These are phyloP conservation scores for Dysphania ambrosioides DNA, from an alignment of 148 eudicot species.

Conservation along the genomic window DNA sequence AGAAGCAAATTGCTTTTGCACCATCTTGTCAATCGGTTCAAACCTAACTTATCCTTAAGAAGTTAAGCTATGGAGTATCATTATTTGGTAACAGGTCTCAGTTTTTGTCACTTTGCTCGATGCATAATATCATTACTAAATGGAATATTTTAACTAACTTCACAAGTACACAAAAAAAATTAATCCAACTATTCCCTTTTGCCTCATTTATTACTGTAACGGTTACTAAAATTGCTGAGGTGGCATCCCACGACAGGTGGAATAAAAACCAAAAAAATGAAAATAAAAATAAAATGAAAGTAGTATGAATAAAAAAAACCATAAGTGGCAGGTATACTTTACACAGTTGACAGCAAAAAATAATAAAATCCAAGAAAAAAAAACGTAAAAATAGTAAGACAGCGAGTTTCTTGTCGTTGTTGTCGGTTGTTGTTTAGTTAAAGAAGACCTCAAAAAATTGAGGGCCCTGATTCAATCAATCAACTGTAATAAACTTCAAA, in stretches of 20 bases:
- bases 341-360: constrained; percentile 25
- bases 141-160: constrained; percentile 12
- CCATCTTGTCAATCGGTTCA: not conserved
- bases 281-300: not conserved
- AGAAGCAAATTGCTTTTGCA: not conserved
- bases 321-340: constrained; percentile 16
- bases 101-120: not conserved
- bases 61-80: not conserved
- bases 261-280: not conserved
- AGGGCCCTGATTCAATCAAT: constrained; percentile 4
- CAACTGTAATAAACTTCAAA: not conserved
- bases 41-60: not conserved
- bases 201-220: constrained; percentile 8
- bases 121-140: constrained; percentile 3
- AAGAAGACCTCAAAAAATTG: not conserved
- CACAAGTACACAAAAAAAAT: not conserved
- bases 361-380: not conserved
- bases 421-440: constrained; percentile 30
- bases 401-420: constrained; percentile 21
- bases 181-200: not conserved
- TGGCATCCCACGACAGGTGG: not conserved
- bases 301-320: not conserved
- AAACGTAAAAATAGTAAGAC: constrained; percentile 22
- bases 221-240: not conserved
- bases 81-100: not conserved